phyloP scores from a whole-genome alignment of 2,329 filamentous ascomycete species.

The Fusarium vanettenii region DNA sequence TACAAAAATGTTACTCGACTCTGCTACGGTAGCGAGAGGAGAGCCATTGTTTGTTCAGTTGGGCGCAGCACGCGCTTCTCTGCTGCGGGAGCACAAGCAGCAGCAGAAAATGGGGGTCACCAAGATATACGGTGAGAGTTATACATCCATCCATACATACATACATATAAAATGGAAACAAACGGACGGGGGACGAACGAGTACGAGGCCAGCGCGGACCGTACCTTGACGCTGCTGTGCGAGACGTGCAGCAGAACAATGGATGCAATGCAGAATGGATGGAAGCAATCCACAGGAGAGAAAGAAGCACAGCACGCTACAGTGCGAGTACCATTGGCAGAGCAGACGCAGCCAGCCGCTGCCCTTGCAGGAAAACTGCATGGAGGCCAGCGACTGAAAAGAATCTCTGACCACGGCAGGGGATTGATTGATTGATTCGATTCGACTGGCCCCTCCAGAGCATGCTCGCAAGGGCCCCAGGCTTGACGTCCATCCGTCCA shows the following conservation, averaged over 20 bases:
- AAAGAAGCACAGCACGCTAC: slow-evolving; percentile 17
- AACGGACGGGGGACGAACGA: not conserved
- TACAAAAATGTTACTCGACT: not conserved
- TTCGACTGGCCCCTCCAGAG: not conserved
- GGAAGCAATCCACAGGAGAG: not conserved
- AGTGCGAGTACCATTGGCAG: slow-evolving; percentile 37
- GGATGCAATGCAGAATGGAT: slow-evolving; percentile 19
- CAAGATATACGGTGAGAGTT: not conserved
- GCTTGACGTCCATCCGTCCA: not conserved
- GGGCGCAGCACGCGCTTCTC: not conserved
- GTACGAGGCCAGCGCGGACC: slow-evolving; percentile 9
- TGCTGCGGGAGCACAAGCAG: slow-evolving; percentile 30
- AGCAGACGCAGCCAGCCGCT: slow-evolving; percentile 43
- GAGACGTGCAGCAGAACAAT: slow-evolving; percentile 29
- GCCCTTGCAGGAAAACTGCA: slow-evolving; percentile 40
- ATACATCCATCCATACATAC: not conserved
- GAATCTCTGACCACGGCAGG: not conserved
- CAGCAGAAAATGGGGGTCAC: slow-evolving; percentile 6
- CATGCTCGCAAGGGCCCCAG: slow-evolving; percentile 21
- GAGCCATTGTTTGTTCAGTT: not conserved
- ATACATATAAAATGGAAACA: not conserved
- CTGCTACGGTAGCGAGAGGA: not conserved
- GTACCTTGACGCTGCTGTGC: slow-evolving; percentile 19
- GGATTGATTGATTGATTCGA: not conserved
- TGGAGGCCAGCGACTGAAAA: slow-evolving; percentile 24